Conservation (phyloP, 2,329 filamentous ascomycete species). For the Fonsecaea pedrosoi region DNA sequence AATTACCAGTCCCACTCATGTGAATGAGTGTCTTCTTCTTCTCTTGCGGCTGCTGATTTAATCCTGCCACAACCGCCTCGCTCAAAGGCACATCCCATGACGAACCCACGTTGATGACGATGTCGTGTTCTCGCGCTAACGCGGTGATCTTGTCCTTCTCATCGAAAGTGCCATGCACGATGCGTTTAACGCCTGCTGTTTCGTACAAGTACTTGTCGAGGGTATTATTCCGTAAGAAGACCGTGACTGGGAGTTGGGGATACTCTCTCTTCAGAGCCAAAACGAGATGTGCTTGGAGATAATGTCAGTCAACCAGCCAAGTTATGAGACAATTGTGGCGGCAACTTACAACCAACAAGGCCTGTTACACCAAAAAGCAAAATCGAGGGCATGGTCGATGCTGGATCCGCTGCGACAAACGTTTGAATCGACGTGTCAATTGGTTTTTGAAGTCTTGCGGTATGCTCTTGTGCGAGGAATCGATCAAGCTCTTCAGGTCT, state of each 20-base stretch:
- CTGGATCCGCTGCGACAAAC: background rate
- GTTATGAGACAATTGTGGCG: background rate
- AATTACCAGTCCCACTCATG: constrained; percentile 25
- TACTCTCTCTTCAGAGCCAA: constrained; percentile 24
- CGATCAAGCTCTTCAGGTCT: background rate
- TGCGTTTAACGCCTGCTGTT: constrained; percentile 20
- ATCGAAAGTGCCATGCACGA: constrained; percentile 30
- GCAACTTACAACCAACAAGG: constrained; percentile 23
- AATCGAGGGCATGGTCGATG: constrained; percentile 20
- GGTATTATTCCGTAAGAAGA: constrained; percentile 22
- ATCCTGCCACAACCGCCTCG: constrained; percentile 24
- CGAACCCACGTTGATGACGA: constrained; percentile 29
- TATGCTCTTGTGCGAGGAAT: background rate
- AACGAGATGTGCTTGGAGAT: constrained; percentile 19
- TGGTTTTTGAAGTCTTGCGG: background rate
- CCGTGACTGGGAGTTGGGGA: constrained; percentile 20
- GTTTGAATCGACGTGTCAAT: background rate
- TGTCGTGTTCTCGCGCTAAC: constrained; percentile 21
- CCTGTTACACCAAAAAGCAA: constrained; percentile 23
- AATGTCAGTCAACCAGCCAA: background rate
- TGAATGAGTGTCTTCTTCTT: constrained; percentile 23
- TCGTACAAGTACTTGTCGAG: constrained; percentile 26
- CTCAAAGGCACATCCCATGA: constrained; percentile 26
- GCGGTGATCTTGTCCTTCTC: constrained; percentile 25
- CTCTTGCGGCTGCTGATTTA: constrained; percentile 25